Evolutionary conservation across 2,329 filamentous ascomycete genomes (phyloP), one percentile per base, ranked within the genome.

Genomic region (Ceratocystis eucalypticola): DNA sequence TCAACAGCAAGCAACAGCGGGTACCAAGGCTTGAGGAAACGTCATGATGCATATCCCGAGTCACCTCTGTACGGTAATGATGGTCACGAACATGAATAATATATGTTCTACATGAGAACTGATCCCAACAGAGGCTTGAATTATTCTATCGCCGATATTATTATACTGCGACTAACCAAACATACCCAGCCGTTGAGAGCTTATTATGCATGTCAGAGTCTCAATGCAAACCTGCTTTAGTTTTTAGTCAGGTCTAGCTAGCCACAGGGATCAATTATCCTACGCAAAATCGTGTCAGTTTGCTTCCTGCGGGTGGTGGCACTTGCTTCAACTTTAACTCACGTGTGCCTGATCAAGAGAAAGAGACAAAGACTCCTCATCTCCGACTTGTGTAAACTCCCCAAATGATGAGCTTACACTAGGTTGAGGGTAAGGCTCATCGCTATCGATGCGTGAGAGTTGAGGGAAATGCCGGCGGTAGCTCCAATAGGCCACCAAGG

Each of bases 391-490:
- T 67, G 74, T 73, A 76, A 77, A 79, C 10, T 62, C 66, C 1
- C 72, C 73, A 1, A 70, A 65, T 62, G 71, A 71, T 2, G 69
- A 69, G 44, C 77, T 76, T 2, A 72, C 71, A 12, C 75, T 75
- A 0, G 80, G 80, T 1, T 75, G 73, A 1, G 81, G 80, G 70
- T 84, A 82, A 1, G 85, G 85, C 72, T 84, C 80, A 67, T 84
- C 75, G 71, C 84, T 86, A 46, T 76, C 75, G 8, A 74, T 71
- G 65, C 80, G 82, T 8, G 77, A 76, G 66, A 87, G 73, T 37
- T 75, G 74, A 5, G 84, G 85, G 79, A 83, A 88, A 72, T 87
- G 85, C 69, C 84, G 75, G 68, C 84, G 76, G 71, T 88, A 88
- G 69, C 82, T 87, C 79, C 84, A 88, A 71, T 84, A 84, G 2